Evolutionary conservation across 371 early-diverging fungal species (phyloP).

Genomic region (Furculomyces boomerangus): DNA sequence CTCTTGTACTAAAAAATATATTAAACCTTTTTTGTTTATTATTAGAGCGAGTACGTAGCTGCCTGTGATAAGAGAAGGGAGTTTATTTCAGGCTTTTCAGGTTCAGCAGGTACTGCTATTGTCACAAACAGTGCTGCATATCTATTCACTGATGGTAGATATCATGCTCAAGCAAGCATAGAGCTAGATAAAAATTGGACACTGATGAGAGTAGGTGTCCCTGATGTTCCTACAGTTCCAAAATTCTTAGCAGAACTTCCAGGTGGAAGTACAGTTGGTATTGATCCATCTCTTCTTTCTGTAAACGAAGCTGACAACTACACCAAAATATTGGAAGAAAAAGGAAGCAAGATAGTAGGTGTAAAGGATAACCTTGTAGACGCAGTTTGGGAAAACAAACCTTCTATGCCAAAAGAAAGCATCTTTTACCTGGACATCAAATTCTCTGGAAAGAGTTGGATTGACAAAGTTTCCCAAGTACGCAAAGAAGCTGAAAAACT

Average conservation of each 20-base stretch:
- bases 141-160: conserved; percentile 93
- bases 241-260: conserved; percentile 60
- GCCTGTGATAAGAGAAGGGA: conserved; percentile 79
- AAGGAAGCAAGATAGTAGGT: conserved; percentile 31
- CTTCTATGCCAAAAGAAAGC: conserved; percentile 37
- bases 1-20: too few species aligned
- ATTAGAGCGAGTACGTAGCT: conserved; percentile 91
- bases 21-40: background rate
- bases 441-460: conserved; percentile 42
- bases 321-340: conserved; percentile 24
- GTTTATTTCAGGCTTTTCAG: conserved; percentile 94
- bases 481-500: conserved; percentile 36
- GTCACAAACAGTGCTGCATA: conserved; percentile 11
- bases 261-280: conserved; percentile 51
- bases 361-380: conserved; percentile 58
- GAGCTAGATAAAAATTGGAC: conserved; percentile 84
- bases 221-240: conserved; percentile 72
- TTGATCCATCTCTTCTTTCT: conserved; percentile 70
- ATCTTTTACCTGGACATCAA: conserved; percentile 42
- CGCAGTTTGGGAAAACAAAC: conserved; percentile 54
- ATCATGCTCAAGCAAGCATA: conserved; percentile 92
- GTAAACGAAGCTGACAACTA: conserved; percentile 49
- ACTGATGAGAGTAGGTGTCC: conserved; percentile 80
- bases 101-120: conserved; percentile 67
- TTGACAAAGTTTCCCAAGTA: conserved; percentile 38